Percentiles rank a stretch among this genome's conserved stretches.
These are phyloP conservation scores for Basipetospora sp. DNA, from an alignment of 2,329 filamentous ascomycete species.

Conservation along the genomic window DNA sequence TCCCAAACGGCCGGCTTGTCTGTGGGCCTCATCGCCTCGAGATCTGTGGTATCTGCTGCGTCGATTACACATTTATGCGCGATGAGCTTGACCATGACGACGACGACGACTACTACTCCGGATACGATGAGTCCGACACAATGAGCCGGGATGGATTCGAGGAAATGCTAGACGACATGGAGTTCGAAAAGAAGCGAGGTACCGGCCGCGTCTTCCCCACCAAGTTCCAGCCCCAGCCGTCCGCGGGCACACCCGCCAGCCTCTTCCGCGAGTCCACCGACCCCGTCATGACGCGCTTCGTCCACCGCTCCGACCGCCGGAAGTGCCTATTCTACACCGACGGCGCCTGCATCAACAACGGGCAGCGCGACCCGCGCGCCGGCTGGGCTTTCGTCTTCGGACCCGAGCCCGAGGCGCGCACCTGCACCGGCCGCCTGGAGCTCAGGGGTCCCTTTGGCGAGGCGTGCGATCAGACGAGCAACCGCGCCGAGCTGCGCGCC, in stretches of 20 bases:
- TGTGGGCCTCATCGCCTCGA: constrained; percentile 20
- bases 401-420: too few relatives aligned
- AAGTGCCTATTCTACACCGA: constrained; percentile 27
- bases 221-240: constrained; percentile 16
- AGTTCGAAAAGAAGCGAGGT: constrained; percentile 6
- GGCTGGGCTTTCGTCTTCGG: constrained; percentile 24
- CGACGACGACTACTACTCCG: constrained; percentile 2
- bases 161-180: not conserved
- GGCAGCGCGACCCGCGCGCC: constrained; percentile 19
- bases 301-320: not conserved
- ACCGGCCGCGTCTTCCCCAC: constrained; percentile 15
- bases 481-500: constrained; percentile 13
- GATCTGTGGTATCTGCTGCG: constrained; percentile 18
- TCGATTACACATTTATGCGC: constrained; percentile 22
- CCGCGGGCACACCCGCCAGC: constrained; percentile 8
- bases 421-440: constrained; percentile 27
- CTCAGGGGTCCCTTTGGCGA: constrained; percentile 25
- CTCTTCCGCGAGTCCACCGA: constrained; percentile 9
- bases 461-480: constrained; percentile 25
- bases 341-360: constrained; percentile 30
- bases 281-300: not conserved
- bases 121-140: constrained; percentile 6
- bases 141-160: not conserved
- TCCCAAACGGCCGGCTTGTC: constrained; percentile 21
- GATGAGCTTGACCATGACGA: constrained; percentile 12